Conservation (phyloP, 495 filamentous ascomycete genomes). For the Glonium stellatum region DNA sequence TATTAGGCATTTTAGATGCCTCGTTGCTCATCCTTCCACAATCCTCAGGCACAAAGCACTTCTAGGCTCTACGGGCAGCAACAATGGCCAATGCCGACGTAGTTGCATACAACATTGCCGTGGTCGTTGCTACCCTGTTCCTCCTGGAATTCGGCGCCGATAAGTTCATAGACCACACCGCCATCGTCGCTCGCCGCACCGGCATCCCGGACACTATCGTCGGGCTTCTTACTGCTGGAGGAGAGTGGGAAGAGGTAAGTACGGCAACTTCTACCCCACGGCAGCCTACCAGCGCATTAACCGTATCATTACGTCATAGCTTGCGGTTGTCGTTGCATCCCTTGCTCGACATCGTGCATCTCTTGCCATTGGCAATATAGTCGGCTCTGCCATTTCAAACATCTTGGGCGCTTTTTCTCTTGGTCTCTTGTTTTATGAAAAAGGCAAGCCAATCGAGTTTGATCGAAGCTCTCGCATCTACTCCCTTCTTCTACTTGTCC, state of each 20-base stretch:
- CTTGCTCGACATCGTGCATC: constrained; percentile 42
- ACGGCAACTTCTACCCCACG: background rate
- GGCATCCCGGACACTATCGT: constrained; percentile 46
- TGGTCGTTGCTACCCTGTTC: constrained; percentile 39
- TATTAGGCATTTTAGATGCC: no score
- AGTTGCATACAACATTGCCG: constrained; percentile 34
- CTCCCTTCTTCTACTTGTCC: constrained; percentile 33
- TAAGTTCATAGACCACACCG: constrained; percentile 48
- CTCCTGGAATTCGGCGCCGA: constrained; percentile 44
- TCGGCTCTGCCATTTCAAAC: constrained; percentile 52
- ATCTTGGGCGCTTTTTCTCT: constrained; percentile 52
- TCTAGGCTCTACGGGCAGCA: no score
- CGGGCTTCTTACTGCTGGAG: constrained; percentile 48
- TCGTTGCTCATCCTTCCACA: no score
- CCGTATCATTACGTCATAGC: constrained; percentile 36
- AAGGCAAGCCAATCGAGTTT: constrained; percentile 28
- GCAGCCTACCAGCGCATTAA: background rate
- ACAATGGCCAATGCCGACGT: constrained; percentile 17
- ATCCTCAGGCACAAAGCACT: no score
- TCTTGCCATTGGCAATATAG: constrained; percentile 50
- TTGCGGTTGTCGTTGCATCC: constrained; percentile 47
- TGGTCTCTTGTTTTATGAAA: constrained; percentile 41
- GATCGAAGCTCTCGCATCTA: constrained; percentile 48
- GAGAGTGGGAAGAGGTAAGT: constrained; percentile 51
- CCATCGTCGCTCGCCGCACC: constrained; percentile 42